Evolutionary conservation across 164 flowering plant species (phyloP), one percentile per base, ranked within the genome.

Genomic region (Sextonia rubra): DNA sequence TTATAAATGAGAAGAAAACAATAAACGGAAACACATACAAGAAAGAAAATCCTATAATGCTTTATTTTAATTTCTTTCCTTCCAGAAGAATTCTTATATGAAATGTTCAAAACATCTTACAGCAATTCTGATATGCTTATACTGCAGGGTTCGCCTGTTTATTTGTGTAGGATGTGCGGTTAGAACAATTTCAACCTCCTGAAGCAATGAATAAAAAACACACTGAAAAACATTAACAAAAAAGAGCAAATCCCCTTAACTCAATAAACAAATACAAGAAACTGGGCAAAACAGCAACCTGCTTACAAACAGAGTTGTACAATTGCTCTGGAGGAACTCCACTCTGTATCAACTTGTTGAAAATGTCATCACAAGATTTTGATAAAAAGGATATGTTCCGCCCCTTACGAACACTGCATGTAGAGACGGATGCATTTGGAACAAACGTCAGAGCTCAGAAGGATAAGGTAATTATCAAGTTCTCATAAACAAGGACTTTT

Each of bases 111-210:
- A 20, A 4, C 37, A 71, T 74, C 88, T 80, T 83, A 94, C 98
- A 64, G 97, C 90, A 73, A 94, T 87, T 82, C 94, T 85, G 24
- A 92, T 77, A 82, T 94, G 97, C 71, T 94, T 94, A 78, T 92
- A 92, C 77, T 94, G 97, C 68, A 90, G 79, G 37, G 97, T 92
- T 22, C 96, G 90, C 47, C 96, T 79, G 76, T 90, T 91, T 66
- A 91, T 90, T 83, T 94, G 97, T 8, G 97, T 94, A 60, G 97
- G 96, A 80, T 94, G 98, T 64, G 97, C 96, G 44, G 97, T 91
- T 74, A 92, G 91, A 76, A 92, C 96, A 80, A 92, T 94, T 74
- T 91, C 97, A 69, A 92, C 92, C 81, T 78, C 91, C 97, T 93
- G 88, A 76, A 82, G 52, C 64, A 64, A 75, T 78, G 64, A 77